Conservation (phyloP, 331 rosid species). For the Malus hybrid region DNA sequence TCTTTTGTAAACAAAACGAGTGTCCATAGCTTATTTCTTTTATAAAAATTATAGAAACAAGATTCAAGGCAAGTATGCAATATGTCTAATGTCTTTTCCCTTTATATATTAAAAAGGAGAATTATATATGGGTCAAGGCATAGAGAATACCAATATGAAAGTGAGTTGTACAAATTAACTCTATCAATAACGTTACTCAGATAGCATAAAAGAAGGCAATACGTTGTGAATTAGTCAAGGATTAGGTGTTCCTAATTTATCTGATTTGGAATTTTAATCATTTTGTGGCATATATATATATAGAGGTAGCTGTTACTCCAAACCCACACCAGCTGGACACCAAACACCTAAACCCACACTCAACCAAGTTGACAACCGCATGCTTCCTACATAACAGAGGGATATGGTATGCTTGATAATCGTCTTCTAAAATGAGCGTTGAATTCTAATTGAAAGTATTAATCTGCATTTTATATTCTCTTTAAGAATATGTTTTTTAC, state of each 20-base stretch:
- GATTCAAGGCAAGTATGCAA: too few relatives aligned
- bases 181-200: neutral
- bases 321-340: slow-evolving; percentile 31
- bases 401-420: neutral
- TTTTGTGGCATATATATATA: neutral
- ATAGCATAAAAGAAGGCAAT: neutral
- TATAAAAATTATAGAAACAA: too few relatives aligned
- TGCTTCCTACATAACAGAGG: neutral
- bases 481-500: neutral
- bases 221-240: slow-evolving; percentile 18
- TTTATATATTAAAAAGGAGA: neutral
- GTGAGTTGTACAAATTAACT: slow-evolving; percentile 45
- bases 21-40: too few relatives aligned
- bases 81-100: neutral
- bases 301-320: slow-evolving; percentile 37
- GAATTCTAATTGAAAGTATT: neutral
- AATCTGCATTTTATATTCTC: neutral
- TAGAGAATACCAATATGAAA: slow-evolving; percentile 26
- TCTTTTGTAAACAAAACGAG: too few relatives aligned
- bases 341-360: neutral
- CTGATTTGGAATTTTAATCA: neutral
- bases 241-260: slow-evolving; percentile 27
- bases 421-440: neutral
- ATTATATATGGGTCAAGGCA: neutral
- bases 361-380: neutral